A percentile compares a stretch with the other conserved stretches of the same genome.
Conservation (phyloP, 129 eudicot species). For the Glebionis coronaria region DNA sequence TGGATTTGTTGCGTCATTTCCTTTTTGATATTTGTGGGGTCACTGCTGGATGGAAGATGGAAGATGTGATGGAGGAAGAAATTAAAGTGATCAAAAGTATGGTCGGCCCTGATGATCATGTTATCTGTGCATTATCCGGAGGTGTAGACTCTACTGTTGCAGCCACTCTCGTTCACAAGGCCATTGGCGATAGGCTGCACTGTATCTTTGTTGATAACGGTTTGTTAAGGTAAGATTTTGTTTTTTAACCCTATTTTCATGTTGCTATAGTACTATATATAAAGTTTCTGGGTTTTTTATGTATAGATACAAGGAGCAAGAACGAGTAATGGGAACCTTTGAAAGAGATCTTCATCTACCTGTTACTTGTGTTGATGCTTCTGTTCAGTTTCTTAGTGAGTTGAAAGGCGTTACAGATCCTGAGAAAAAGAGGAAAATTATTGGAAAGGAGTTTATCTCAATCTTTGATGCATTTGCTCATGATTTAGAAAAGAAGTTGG, state of each 20-base stretch:
- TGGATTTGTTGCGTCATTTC: slow-evolving; percentile 68
- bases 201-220: slow-evolving; percentile 95
- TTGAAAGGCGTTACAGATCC: slow-evolving; percentile 92
- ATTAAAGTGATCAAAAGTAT: slow-evolving; percentile 52
- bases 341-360: slow-evolving; percentile 90
- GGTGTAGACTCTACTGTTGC: slow-evolving; percentile 99
- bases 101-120: slow-evolving; percentile 82
- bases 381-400: slow-evolving; percentile 67
- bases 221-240: slow-evolving; percentile 56
- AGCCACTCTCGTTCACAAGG: slow-evolving; percentile 92
- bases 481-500: slow-evolving; percentile 67
- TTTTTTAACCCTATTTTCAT: background rate
- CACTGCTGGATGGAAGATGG: slow-evolving; percentile 83
- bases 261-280: background rate
- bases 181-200: slow-evolving; percentile 89
- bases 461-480: slow-evolving; percentile 86
- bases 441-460: slow-evolving; percentile 84
- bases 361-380: slow-evolving; percentile 91
- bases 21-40: slow-evolving; percentile 78
- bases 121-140: slow-evolving; percentile 93
- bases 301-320: slow-evolving; percentile 77
- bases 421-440: slow-evolving; percentile 79
- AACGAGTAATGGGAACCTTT: slow-evolving; percentile 92
- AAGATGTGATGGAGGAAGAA: slow-evolving; percentile 84
- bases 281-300: background rate